phyloP scores from a whole-genome alignment of 2,329 filamentous ascomycete genomes.

The Lomentospora prolificans region DNA sequence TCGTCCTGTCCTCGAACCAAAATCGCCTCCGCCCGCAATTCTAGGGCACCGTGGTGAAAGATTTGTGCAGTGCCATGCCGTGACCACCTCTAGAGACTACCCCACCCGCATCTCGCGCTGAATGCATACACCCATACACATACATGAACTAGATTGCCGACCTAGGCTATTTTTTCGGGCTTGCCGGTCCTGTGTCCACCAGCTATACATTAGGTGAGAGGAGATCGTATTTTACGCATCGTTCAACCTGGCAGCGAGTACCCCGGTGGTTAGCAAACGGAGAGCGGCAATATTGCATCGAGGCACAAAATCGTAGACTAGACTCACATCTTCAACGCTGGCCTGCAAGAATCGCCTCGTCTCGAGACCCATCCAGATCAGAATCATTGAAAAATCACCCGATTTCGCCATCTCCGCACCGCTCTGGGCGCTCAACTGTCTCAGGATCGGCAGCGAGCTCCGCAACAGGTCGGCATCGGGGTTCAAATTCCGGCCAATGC shows the following conservation, averaged over 20 bases:
- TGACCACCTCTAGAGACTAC: too few species aligned
- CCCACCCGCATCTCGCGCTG: too few species aligned
- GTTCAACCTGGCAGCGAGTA: conserved; percentile 68
- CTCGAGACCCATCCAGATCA: conserved; percentile 86
- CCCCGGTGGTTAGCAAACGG: conserved; percentile 11
- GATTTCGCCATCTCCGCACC: conserved; percentile 59
- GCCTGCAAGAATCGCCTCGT: conserved; percentile 82
- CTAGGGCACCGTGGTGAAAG: too few species aligned
- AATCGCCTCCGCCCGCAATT: too few species aligned
- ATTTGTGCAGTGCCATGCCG: too few species aligned
- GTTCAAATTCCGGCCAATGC: conserved; percentile 80
- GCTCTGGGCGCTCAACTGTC: conserved; percentile 73
- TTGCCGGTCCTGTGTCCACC: conserved; percentile 9
- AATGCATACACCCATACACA: too few species aligned
- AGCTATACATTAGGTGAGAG: conserved; percentile 82
- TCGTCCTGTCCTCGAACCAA: too few species aligned
- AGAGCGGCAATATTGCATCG: neutral
- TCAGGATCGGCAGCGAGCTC: conserved; percentile 80
- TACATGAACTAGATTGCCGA: too few species aligned
- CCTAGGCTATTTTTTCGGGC: neutral
- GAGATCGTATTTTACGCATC: conserved; percentile 83
- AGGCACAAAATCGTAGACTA: too few species aligned
- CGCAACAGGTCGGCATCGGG: conserved; percentile 78
- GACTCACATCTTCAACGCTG: conserved; percentile 73
- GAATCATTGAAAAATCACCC: conserved; percentile 75